A percentile compares a stretch with the other conserved stretches of the same genome.
These are phyloP conservation scores for Plectosphaerella cucumerina DNA, from an alignment of 2,329 filamentous ascomycete genomes.

Conservation along the genomic window DNA sequence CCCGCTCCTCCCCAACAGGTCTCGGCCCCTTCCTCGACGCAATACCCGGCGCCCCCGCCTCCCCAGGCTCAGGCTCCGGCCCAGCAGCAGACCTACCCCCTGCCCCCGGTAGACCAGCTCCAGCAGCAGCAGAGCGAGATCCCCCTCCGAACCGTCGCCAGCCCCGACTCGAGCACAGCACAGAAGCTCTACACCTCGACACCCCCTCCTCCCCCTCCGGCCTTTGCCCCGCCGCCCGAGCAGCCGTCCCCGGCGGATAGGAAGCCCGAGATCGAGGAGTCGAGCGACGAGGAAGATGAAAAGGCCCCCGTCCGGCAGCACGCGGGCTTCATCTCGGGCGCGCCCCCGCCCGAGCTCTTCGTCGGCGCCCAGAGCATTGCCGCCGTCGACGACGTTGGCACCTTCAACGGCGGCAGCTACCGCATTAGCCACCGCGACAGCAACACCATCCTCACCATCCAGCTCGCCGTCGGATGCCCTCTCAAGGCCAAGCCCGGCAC, in stretches of 20 bases:
- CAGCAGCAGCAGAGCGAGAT: constrained; percentile 19
- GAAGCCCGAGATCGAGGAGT: constrained; percentile 18
- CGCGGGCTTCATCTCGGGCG: constrained; percentile 30
- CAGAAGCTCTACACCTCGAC: constrained; percentile 16
- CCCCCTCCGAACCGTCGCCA: constrained; percentile 10
- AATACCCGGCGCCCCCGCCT: constrained; percentile 24
- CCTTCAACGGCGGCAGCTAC: constrained; percentile 94
- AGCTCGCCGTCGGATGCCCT: constrained; percentile 85
- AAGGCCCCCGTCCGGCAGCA: constrained; percentile 21
- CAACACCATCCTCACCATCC: constrained; percentile 85
- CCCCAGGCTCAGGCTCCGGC: constrained; percentile 17
- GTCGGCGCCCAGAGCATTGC: constrained; percentile 47
- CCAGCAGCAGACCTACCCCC: constrained; percentile 23
- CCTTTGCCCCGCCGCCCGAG: constrained; percentile 20
- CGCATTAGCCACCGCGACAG: constrained; percentile 87
- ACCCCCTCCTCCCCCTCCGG: neutral
- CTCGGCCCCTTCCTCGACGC: constrained; percentile 11
- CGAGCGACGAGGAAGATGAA: constrained; percentile 11
- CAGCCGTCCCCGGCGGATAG: constrained; percentile 16
- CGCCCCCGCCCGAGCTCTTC: constrained; percentile 52
- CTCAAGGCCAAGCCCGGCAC: constrained; percentile 75
- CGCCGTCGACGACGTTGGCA: constrained; percentile 81
- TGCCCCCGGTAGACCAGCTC: constrained; percentile 24
- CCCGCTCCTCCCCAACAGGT: constrained; percentile 16
- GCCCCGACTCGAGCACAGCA: constrained; percentile 8